Conservation (phyloP, 805 yeast genomes). For the Phaffomyces opuntiae region DNA sequence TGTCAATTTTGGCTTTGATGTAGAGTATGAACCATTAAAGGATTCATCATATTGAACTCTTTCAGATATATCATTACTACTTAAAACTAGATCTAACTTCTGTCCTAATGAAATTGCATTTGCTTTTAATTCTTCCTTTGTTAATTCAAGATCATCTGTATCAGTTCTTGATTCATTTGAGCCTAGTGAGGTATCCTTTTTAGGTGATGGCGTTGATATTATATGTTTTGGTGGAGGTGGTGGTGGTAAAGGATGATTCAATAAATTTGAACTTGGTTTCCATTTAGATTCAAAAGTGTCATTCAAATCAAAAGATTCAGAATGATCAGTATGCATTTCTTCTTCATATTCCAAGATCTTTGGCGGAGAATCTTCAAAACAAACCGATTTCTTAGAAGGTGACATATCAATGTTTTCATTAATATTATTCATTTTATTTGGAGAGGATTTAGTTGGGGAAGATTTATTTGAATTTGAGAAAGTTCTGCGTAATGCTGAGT, state of each 20-base stretch:
- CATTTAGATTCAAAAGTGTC: constrained; percentile 22
- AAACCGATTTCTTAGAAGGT: constrained; percentile 32
- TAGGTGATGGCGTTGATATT: constrained; percentile 16
- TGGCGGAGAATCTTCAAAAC: constrained; percentile 33
- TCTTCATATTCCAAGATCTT: constrained; percentile 29
- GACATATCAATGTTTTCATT: constrained; percentile 16
- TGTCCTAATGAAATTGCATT: constrained; percentile 32
- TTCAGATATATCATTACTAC: constrained; percentile 15
- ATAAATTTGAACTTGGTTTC: constrained; percentile 12
- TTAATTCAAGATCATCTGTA: constrained; percentile 20
- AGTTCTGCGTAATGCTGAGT: constrained; percentile 16
- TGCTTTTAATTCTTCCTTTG: constrained; percentile 21
- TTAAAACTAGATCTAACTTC: constrained; percentile 36
- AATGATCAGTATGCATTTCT: constrained; percentile 18
- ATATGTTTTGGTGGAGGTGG: constrained; percentile 29
- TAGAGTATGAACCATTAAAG: constrained; percentile 19
- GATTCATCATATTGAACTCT: constrained; percentile 20
- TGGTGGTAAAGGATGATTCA: constrained; percentile 31
- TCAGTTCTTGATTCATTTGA: constrained; percentile 15
- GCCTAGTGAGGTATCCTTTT: constrained; percentile 19
- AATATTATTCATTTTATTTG: no score
- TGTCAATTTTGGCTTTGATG: constrained; percentile 12
- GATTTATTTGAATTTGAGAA: constrained; percentile 15
- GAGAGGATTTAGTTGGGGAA: constrained; percentile 7
- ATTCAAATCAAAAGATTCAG: constrained; percentile 13